Base-by-base conservation (phyloP, 2,329 filamentous ascomycete genomes). In the Madurella mycetomatis region DNA sequence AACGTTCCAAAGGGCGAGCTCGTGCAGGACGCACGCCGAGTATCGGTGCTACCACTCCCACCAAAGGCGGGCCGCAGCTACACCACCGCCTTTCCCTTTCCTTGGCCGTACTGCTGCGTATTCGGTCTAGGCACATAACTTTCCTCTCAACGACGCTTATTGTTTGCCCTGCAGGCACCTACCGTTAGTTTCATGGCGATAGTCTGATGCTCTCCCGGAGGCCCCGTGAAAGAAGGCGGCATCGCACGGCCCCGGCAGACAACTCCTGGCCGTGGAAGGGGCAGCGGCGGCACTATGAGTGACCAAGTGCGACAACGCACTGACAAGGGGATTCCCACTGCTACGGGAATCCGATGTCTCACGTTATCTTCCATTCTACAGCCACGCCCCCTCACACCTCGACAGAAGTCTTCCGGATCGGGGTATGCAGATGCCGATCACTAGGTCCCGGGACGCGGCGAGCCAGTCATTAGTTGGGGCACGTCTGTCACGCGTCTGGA, bases 351-450 rank as follows among this genome's bases (percentile, higher is more conserved):
- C 34, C 13, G 11, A 11, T 12, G 34, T 37, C 11, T 52, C 50
- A 39, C 34, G 15, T 34, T 17, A 47, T 32, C 40, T 52, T 39
- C 5, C 7, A 3, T 11, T 53, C 39, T 43, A 53, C 31, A 39
- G 43, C 5, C 44, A 47, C 44, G 30, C 44, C 17, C 44, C 16
- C 31, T 18, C 18, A 4, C 2, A 18, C 7, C 31, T 37, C 19
- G 45, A 42, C 43, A n/a, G 13, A 31, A 15, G 37, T n/a, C 9
- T 37, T 31, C 45, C 45, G n/a, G 34, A 53, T 58, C 31, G 41
- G 55, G 55, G 31, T 11, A 53, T 55, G 25, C 18, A 15, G 32
- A 16, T 45, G 55, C 30, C 49, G 55, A 58, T 58, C 52, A 31
- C 31, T 31, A 41, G 44, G 17, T 18, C 31, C 30, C 37, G 45